Conservation (phyloP, 208 protist species). For the Entamoeba moshkovskii region DNA sequence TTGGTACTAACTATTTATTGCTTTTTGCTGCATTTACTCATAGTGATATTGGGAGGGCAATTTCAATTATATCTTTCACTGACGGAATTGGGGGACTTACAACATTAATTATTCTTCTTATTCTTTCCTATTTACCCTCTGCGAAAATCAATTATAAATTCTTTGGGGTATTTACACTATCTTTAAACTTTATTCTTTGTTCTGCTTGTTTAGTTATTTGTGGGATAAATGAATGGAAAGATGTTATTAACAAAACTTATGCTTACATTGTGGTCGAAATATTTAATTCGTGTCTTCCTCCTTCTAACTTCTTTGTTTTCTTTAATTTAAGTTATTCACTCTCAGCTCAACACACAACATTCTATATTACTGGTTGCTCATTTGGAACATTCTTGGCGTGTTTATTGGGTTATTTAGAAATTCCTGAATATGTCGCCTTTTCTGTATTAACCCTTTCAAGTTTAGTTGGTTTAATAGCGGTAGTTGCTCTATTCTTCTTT, state of each 20-base stretch:
- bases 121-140: not conserved
- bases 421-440: not conserved
- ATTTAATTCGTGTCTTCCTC: not conserved
- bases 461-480: not conserved
- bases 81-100: not conserved
- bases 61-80: not conserved
- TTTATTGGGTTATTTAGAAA: not conserved
- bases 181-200: not conserved
- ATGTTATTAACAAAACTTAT: not conserved
- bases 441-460: not conserved
- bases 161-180: not conserved
- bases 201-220: not conserved
- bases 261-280: not conserved
- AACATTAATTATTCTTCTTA: not conserved
- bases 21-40: not conserved
- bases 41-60: not conserved
- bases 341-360: not conserved
- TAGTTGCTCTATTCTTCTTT: not conserved
- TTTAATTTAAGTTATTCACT: not conserved
- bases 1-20: not conserved
- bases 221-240: not conserved
- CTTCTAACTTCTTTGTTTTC: not conserved
- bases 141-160: not conserved
- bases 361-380: not conserved
- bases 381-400: not conserved